Conservation (phyloP, 2,329 filamentous ascomycete species). For the Dothideomycetidae sp. region DNA sequence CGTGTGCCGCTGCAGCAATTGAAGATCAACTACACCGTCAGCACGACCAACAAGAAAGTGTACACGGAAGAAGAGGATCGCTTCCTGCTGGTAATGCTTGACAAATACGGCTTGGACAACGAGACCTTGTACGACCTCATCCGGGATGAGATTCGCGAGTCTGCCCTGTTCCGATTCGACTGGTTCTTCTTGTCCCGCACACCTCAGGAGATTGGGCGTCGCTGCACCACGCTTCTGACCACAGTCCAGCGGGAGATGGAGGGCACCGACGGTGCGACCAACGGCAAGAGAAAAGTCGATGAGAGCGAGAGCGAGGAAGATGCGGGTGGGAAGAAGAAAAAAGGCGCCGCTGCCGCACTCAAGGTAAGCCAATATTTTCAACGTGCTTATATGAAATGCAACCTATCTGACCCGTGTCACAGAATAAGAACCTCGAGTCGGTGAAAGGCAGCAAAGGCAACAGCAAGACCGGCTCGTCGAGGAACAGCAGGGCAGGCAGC, state of each 20-base stretch:
- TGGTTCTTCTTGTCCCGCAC: conserved; percentile 98
- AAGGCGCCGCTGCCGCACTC: conserved; percentile 70
- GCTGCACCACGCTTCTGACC: conserved; percentile 86
- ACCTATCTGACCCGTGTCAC: conserved; percentile 10
- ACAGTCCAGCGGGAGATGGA: conserved; percentile 94
- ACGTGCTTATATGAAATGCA: conserved; percentile 9
- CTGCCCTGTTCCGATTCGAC: conserved; percentile 89
- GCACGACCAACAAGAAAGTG: conserved; percentile 98
- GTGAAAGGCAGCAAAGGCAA: conserved; percentile 51
- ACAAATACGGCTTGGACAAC: conserved; percentile 81
- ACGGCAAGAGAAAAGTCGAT: conserved; percentile 64
- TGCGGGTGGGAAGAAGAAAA: conserved; percentile 87
- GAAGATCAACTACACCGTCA: conserved; percentile 97
- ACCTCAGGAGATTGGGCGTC: conserved; percentile 76
- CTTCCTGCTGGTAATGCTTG: conserved; percentile 83
- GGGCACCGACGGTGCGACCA: conserved; percentile 47
- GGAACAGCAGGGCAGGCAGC: conserved; percentile 74
- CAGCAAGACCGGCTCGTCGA: conserved; percentile 61
- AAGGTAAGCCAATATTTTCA: conserved; percentile 57
- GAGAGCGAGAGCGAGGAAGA: conserved; percentile 74
- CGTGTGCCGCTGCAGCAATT: conserved; percentile 95
- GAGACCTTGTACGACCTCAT: conserved; percentile 86
- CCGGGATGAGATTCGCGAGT: conserved; percentile 91
- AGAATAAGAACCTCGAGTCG: conserved; percentile 90
- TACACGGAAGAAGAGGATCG: conserved; percentile 98